A percentile compares a stretch with the other conserved stretches of the same genome.
Conservation (phyloP, 192 early-diverging fungal species). For the Coemansia sp. region DNA sequence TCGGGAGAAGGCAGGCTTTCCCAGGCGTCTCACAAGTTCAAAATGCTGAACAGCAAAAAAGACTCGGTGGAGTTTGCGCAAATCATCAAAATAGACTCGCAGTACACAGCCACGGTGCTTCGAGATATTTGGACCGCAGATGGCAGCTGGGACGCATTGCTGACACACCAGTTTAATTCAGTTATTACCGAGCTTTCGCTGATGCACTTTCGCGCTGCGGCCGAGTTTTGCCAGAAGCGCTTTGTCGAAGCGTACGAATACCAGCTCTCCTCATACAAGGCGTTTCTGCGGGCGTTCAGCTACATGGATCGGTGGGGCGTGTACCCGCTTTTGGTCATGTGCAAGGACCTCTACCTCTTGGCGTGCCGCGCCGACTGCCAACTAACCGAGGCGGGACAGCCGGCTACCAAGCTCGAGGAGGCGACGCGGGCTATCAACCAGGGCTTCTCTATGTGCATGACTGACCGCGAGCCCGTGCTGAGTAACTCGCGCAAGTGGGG, state of each 20-base stretch:
- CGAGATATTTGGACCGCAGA: constrained; percentile 20
- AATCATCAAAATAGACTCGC: constrained; percentile 16
- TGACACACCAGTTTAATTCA: neutral
- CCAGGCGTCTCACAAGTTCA: constrained; percentile 31
- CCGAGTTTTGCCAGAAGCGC: constrained; percentile 12
- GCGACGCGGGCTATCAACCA: constrained; percentile 84
- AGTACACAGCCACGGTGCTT: constrained; percentile 25
- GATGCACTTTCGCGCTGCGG: constrained; percentile 29
- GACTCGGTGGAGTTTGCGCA: constrained; percentile 28
- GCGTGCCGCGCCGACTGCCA: constrained; percentile 31
- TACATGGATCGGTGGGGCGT: constrained; percentile 37
- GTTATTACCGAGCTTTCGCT: constrained; percentile 28
- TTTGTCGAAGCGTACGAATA: constrained; percentile 28
- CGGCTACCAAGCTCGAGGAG: constrained; percentile 64
- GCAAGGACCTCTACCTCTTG: constrained; percentile 28
- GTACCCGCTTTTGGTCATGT: constrained; percentile 22
- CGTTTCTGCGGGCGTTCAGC: constrained; percentile 36
- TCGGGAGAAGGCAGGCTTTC: constrained; percentile 11
- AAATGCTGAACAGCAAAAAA: constrained; percentile 11
- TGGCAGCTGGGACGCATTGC: constrained; percentile 24
- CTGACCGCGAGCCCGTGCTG: constrained; percentile 57
- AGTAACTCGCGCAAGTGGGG: constrained; percentile 85
- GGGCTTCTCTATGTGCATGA: constrained; percentile 85
- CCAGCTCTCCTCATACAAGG: constrained; percentile 30
- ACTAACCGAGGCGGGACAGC: neutral